These are phyloP conservation scores for Peronospora farinosa DNA, from an alignment of 352 stramenopile genomes.

Conservation along the genomic window DNA sequence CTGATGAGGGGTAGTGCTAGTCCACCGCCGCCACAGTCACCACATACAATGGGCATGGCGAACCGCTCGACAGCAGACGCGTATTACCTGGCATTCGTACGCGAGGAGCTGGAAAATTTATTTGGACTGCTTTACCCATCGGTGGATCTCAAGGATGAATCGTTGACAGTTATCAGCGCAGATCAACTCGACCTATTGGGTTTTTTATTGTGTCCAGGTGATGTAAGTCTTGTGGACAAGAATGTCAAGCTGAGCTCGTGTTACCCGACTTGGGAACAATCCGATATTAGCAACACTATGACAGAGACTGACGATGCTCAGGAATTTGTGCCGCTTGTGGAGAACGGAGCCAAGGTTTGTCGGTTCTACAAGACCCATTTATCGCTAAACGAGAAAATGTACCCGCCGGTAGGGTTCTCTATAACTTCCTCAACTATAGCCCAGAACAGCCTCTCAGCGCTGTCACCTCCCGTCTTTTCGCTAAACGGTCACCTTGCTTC, in stretches of 20 bases:
- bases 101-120: constrained; percentile 71
- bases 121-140: constrained; percentile 67
- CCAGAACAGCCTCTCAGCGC: constrained; percentile 19
- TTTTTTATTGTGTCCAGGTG: constrained; percentile 62
- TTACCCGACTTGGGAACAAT: constrained; percentile 58
- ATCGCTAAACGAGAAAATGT: constrained; percentile 74
- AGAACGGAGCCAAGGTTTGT: constrained; percentile 59
- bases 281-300: constrained; percentile 12
- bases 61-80: constrained; percentile 71
- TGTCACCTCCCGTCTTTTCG: constrained; percentile 25
- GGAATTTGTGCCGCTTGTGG: constrained; percentile 24
- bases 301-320: constrained; percentile 13
- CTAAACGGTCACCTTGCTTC: constrained; percentile 28
- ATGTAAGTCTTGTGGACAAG: constrained; percentile 42
- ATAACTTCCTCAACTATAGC: constrained; percentile 21
- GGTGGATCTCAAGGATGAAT: constrained; percentile 43
- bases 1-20: constrained; percentile 49
- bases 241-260: constrained; percentile 52
- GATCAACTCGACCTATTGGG: constrained; percentile 69
- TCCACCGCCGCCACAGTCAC: constrained; percentile 56
- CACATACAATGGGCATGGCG: constrained; percentile 71
- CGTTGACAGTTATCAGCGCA: constrained; percentile 43
- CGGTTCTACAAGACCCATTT: constrained; percentile 72
- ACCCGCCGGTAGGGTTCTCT: constrained; percentile 68
- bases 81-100: constrained; percentile 77